phyloP scores from a whole-genome alignment of 306 rosid genomes.

The Cicer arietinum region DNA sequence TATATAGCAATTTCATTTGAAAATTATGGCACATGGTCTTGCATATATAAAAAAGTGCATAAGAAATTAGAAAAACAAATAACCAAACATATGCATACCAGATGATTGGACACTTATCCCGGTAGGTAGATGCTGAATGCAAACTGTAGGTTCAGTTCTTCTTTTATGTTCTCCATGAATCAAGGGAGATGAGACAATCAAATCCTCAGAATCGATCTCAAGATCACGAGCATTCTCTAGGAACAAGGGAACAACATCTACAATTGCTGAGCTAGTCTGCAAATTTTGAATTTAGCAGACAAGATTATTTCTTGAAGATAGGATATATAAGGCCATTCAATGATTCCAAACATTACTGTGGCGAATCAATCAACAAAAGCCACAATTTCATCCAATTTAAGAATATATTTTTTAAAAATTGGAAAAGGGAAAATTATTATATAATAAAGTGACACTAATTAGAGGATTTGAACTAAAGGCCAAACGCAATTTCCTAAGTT shows the following conservation, averaged over 20 bases:
- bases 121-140: conserved; percentile 75
- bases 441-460: too few relatives aligned
- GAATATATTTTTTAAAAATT: too few relatives aligned
- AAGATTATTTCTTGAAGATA: conserved; percentile 9
- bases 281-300: conserved; percentile 43
- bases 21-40: too few relatives aligned
- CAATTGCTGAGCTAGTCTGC: conserved; percentile 68
- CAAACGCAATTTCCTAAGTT: neutral
- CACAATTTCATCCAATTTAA: neutral
- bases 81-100: conserved; percentile 48
- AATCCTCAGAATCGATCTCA: conserved; percentile 60
- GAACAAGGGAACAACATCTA: conserved; percentile 79
- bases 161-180: conserved; percentile 52
- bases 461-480: too few relatives aligned
- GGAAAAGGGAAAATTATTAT: too few relatives aligned
- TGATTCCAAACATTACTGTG: too few relatives aligned
- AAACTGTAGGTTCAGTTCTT: conserved; percentile 50
- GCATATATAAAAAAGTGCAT: too few relatives aligned
- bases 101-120: conserved; percentile 69
- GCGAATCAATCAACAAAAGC: too few relatives aligned
- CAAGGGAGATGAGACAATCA: conserved; percentile 53
- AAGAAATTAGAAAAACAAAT: conserved; percentile 16
- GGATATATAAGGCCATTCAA: neutral
- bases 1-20: conserved; percentile 14
- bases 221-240: conserved; percentile 54